Percentiles rank a stretch among this genome's conserved stretches.
Evolutionary conservation across 1,284 basidiomycete species (phyloP).

Genomic region (Rugosomyces carneus): DNA sequence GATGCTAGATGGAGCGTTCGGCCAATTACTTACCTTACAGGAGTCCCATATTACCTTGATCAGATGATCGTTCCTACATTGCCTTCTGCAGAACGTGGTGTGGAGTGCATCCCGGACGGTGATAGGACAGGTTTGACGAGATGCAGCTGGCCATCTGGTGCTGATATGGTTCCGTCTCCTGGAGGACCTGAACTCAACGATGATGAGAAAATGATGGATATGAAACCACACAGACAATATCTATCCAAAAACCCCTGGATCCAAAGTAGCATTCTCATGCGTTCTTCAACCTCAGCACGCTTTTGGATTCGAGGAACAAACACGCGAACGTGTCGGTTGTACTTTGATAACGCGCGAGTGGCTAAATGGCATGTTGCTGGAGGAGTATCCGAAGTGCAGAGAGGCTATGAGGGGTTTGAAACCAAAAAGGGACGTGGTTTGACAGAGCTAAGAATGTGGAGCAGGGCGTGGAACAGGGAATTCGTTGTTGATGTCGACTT

Average conservation of each 20-base stretch:
- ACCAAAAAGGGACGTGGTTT: slow-evolving; percentile 27
- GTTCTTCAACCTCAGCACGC: slow-evolving; percentile 26
- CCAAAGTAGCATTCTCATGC: slow-evolving; percentile 11
- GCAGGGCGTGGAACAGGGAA: slow-evolving; percentile 55
- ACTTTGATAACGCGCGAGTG: slow-evolving; percentile 48
- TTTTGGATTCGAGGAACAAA: slow-evolving; percentile 49
- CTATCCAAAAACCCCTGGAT: slow-evolving; percentile 16
- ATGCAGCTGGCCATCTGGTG: slow-evolving; percentile 32
- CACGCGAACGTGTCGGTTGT: slow-evolving; percentile 58
- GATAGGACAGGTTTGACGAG: slow-evolving; percentile 22
- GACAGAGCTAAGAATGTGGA: slow-evolving; percentile 54
- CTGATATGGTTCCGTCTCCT: slow-evolving; percentile 15
- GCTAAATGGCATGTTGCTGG: slow-evolving; percentile 34
- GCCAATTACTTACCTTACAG: slow-evolving; percentile 39
- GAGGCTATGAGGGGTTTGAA: slow-evolving; percentile 36
- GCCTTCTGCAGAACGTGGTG: slow-evolving; percentile 41
- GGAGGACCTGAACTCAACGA: slow-evolving; percentile 3
- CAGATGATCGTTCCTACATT: slow-evolving; percentile 40
- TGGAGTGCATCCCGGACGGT: slow-evolving; percentile 23
- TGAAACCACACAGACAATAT: neutral
- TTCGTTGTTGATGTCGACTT: slow-evolving; percentile 50
- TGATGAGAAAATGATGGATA: neutral
- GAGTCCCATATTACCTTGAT: slow-evolving; percentile 39
- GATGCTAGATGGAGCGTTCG: slow-evolving; percentile 6
- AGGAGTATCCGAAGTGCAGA: slow-evolving; percentile 32